phyloP scores from a whole-genome alignment of 2,329 filamentous ascomycete species.

The Trichoderma sp. region DNA sequence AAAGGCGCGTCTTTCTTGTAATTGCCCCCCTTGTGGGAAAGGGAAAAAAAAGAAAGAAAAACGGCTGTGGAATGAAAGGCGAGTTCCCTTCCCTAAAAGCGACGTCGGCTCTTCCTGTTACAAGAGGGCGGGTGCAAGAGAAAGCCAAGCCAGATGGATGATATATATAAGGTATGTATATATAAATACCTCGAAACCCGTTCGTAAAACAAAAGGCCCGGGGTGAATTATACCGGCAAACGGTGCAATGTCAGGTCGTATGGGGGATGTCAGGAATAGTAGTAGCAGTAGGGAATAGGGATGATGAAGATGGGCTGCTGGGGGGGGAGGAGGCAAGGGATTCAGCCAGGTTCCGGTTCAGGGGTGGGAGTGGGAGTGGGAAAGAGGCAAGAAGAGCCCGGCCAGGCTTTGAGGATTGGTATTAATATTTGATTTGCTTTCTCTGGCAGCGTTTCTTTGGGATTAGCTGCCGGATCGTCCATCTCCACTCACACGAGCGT shows the following conservation, averaged over 20 bases:
- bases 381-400: background rate
- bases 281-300: no score
- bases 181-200: no score
- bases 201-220: no score
- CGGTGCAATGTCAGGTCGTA: no score
- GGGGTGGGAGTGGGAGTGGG: constrained; percentile 4
- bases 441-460: constrained; percentile 7
- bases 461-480: constrained; percentile 24
- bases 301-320: background rate
- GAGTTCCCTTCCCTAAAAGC: constrained; percentile 17
- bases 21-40: constrained; percentile 17
- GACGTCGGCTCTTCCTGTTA: constrained; percentile 19
- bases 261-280: background rate
- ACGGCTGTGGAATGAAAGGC: constrained; percentile 5
- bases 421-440: constrained; percentile 23
- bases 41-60: no score
- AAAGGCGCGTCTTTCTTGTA: constrained; percentile 16
- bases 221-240: background rate
- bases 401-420: constrained; percentile 21
- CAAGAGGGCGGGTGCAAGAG: background rate
- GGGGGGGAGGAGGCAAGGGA: background rate
- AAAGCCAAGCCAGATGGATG: constrained; percentile 1
- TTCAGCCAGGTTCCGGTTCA: constrained; percentile 3
- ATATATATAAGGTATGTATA: constrained; percentile 12
- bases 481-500: constrained; percentile 15